Percentiles rank a stretch among this genome's conserved stretches.
These are phyloP conservation scores for Myriosclerotinia duriaeana DNA, from an alignment of 2,329 filamentous ascomycete genomes.

Conservation along the genomic window DNA sequence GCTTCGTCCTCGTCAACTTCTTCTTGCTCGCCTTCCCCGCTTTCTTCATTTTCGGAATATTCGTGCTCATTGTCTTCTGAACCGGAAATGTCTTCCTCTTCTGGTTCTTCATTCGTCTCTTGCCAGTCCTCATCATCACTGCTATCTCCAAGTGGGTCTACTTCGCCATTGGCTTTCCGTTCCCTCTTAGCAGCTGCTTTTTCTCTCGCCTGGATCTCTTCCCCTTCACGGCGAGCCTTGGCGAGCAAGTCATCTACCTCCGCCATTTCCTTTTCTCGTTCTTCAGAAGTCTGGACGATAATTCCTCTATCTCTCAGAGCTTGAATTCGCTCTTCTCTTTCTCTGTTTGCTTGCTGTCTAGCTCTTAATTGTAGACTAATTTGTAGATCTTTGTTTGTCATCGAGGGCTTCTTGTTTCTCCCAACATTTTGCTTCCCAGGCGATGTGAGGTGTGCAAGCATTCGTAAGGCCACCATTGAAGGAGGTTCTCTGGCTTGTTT, in stretches of 20 bases:
- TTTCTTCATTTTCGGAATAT: conserved; percentile 42
- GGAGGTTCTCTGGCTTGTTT: conserved; percentile 62
- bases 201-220: conserved; percentile 76
- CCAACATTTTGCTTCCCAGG: conserved; percentile 53
- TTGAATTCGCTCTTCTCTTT: conserved; percentile 75
- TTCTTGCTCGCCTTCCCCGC: conserved; percentile 23
- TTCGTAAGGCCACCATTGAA: conserved; percentile 67
- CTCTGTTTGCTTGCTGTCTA: conserved; percentile 73
- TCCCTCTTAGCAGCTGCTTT: conserved; percentile 69
- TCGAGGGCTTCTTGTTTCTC: conserved; percentile 51
- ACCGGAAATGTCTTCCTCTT: conserved; percentile 44
- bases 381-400: conserved; percentile 71
- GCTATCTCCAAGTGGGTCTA: conserved; percentile 49
- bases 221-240: conserved; percentile 76
- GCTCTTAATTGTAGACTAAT: conserved; percentile 67
- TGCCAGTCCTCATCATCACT: conserved; percentile 57
- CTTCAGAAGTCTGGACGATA: conserved; percentile 78
- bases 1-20: conserved; percentile 49
- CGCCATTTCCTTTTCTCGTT: conserved; percentile 77
- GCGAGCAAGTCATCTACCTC: conserved; percentile 87
- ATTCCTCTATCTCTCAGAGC: conserved; percentile 78
- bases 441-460: conserved; percentile 70
- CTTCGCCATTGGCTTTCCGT: conserved; percentile 47
- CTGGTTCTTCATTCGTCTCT: conserved; percentile 47
- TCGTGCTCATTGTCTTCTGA: conserved; percentile 45